phyloP scores from a whole-genome alignment of 2,329 filamentous ascomycete species.

The Fusarium armeniacum region DNA sequence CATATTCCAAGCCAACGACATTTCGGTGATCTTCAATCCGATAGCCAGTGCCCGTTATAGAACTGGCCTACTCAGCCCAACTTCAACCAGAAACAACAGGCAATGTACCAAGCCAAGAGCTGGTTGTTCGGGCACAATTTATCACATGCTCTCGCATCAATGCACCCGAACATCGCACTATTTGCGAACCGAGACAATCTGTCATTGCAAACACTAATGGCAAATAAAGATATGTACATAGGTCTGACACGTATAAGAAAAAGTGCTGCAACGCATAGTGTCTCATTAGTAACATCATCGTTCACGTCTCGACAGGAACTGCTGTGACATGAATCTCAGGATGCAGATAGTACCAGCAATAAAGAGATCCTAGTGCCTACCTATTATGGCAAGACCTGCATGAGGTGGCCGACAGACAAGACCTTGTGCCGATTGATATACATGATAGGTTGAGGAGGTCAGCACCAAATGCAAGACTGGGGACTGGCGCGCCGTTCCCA shows the following conservation, averaged over 20 bases:
- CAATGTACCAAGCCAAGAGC: not conserved
- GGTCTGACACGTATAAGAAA: not conserved
- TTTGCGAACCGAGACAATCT: constrained; percentile 2
- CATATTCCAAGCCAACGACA: not conserved
- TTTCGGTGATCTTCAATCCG: not conserved
- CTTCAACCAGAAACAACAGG: not conserved
- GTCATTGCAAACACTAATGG: not conserved
- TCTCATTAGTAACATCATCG: constrained; percentile 12
- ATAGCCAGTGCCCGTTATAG: not conserved
- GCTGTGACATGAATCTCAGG: constrained; percentile 27
- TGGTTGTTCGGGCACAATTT: not conserved
- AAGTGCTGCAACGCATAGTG: constrained; percentile 14
- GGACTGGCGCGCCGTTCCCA: constrained; percentile 14
- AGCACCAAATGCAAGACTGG: not conserved
- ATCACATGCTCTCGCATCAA: constrained; percentile 39
- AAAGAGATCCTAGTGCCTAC: not conserved
- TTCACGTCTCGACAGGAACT: constrained; percentile 22
- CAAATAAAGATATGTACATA: not conserved
- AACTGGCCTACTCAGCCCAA: too few relatives aligned
- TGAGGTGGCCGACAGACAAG: constrained; percentile 1
- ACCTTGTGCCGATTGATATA: constrained; percentile 18
- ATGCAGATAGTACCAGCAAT: constrained; percentile 18
- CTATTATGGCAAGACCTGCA: constrained; percentile 15
- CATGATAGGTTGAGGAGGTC: constrained; percentile 19
- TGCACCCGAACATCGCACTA: constrained; percentile 13